Evolutionary conservation across 2,329 filamentous ascomycete species (phyloP), one percentile per base, ranked within the genome.

Genomic region (Rhynchosporium graminicola): DNA sequence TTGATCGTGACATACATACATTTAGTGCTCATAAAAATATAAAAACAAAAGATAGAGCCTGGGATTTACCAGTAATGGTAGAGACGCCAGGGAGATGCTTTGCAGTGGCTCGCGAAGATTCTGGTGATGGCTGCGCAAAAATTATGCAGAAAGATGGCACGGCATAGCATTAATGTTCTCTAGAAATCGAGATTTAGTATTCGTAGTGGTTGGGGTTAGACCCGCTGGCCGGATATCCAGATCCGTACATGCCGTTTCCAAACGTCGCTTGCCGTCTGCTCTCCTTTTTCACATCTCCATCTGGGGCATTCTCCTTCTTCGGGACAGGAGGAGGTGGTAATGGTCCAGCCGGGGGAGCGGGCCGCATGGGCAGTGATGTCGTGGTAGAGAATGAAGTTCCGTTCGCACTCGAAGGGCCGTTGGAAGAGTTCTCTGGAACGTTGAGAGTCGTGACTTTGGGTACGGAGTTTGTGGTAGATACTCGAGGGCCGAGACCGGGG

Each of bases 351-450:
- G 82, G 82, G 45, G 82, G 82, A 36, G 82, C 86, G 50, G 83
- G 80, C 52, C 88, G 83, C 62, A 89, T 82, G 0, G 89, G 87
- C 55, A 92, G 77, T 42, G 81, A 83, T 28, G 69, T 70, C 2
- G 66, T 69, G 28, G 20, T 20, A 20, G 59, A 67, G 60, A 88
- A 87, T 2, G 83, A 84, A 15, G 79, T 74, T 57, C 76, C 76
- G 63, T 76, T 80, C 48, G 79, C 77, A 67, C 80, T 81, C 59
- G 77, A 59, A 75, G 76, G 38, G 70, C 77, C 63, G 72, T 70
- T 77, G 13, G 62, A 60, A 29, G 56, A 59, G 47, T 67, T 61
- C 31, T 80, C 79, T 2, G 75, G 67, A 36, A 77, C 77, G 72
- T 69, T 69, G 68, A 75, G 60, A 67, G 70, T 68, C 70, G 77